Conservation (phyloP, 2,329 filamentous ascomycete species). For the Apiospora koreana region DNA sequence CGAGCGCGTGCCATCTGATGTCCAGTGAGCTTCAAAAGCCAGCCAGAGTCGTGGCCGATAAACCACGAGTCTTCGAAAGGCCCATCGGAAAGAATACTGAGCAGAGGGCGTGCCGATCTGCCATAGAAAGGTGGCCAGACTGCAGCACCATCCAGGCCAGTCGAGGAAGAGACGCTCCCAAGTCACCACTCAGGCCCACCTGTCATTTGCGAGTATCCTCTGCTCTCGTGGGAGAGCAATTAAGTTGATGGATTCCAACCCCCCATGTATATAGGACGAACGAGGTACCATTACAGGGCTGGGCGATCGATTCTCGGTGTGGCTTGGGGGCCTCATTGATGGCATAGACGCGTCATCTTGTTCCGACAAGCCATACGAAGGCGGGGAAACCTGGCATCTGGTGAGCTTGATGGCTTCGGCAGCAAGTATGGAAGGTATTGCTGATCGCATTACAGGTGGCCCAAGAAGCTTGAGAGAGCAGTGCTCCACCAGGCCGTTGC, state of each 20-base stretch:
- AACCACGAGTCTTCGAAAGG: neutral
- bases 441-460: neutral
- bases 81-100: neutral
- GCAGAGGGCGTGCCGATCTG: neutral
- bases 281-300: neutral
- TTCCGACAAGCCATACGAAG: neutral
- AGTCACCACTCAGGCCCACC: neutral
- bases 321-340: neutral
- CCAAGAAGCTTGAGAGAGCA: neutral
- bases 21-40: neutral
- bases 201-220: neutral
- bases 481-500: neutral
- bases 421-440: neutral
- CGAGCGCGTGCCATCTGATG: neutral
- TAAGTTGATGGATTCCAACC: neutral
- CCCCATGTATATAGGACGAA: neutral
- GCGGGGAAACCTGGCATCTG: neutral
- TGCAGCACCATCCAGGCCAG: neutral
- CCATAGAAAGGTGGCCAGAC: neutral
- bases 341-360: slow-evolving; percentile 5
- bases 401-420: neutral
- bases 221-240: neutral
- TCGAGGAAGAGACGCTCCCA: neutral
- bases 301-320: neutral
- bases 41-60: neutral